phyloP scores from a whole-genome alignment of 148 eudicot species.

The Linanthus parryae region DNA sequence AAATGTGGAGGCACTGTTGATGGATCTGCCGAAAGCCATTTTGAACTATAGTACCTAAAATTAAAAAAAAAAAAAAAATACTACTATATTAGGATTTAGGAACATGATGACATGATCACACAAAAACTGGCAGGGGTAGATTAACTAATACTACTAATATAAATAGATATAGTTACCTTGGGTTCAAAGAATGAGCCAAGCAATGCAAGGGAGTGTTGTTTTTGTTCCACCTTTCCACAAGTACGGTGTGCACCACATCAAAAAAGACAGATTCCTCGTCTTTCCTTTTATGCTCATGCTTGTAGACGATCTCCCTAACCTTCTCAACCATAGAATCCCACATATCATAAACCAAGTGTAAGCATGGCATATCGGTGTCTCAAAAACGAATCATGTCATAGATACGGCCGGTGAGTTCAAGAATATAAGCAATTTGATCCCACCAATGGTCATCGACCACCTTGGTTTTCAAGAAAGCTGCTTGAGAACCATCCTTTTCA shows the following conservation, averaged over 20 bases:
- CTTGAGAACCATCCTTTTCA: not conserved
- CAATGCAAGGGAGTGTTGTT: constrained; percentile 17
- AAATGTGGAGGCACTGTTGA: not conserved
- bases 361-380: not conserved
- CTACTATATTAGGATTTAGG: not conserved
- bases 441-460: constrained; percentile 9
- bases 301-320: not conserved
- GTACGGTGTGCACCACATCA: constrained; percentile 11
- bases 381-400: constrained; percentile 1
- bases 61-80: not conserved
- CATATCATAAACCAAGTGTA: constrained; percentile 6
- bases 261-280: constrained; percentile 1
- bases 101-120: not conserved
- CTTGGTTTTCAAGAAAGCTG: constrained; percentile 5
- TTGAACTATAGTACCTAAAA: constrained; percentile 12
- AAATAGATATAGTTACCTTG: constrained; percentile 1
- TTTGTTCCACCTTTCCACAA: constrained; percentile 14
- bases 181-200: constrained; percentile 24
- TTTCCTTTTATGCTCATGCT: not conserved
- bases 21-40: constrained; percentile 6
- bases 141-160: not conserved
- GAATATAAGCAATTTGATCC: constrained; percentile 7
- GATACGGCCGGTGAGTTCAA: constrained; percentile 2
- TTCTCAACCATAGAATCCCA: constrained; percentile 3
- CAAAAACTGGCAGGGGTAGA: not conserved